A percentile compares a stretch with the other conserved stretches of the same genome.
Evolutionary conservation across 2,329 filamentous ascomycete genomes (phyloP).

Genomic region (Alternaria sp.): DNA sequence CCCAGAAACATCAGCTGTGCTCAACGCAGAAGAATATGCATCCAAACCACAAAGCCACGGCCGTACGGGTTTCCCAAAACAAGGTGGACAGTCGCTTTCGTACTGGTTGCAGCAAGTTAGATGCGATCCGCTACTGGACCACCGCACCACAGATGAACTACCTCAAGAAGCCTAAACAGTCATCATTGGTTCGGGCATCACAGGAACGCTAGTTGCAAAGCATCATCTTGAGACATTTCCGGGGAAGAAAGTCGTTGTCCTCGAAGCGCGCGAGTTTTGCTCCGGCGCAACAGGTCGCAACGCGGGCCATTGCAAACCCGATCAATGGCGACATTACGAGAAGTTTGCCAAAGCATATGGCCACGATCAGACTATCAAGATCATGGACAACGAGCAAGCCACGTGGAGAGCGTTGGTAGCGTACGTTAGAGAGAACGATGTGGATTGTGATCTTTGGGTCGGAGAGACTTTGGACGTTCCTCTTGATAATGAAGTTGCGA

Average conservation of each 20-base stretch:
- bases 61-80: conserved; percentile 36
- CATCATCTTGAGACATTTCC: conserved; percentile 36
- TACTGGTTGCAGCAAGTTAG: conserved; percentile 44
- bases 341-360: conserved; percentile 42
- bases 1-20: conserved; percentile 17
- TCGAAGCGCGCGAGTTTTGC: conserved; percentile 44
- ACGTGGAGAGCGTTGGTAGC: conserved; percentile 35
- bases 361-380: conserved; percentile 38
- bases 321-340: conserved; percentile 38
- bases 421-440: conserved; percentile 34
- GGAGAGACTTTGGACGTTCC: conserved; percentile 42
- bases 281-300: conserved; percentile 44
- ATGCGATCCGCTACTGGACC: conserved; percentile 35
- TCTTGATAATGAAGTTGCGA: conserved; percentile 35
- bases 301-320: conserved; percentile 41
- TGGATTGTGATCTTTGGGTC: conserved; percentile 42
- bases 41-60: conserved; percentile 14
- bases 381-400: conserved; percentile 38
- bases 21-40: conserved; percentile 34
- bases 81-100: conserved; percentile 37
- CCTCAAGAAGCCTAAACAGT: conserved; percentile 45
- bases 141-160: conserved; percentile 43
- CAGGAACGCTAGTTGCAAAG: conserved; percentile 31
- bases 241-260: conserved; percentile 26
- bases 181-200: conserved; percentile 48